Evolutionary conservation across 441 rosid species (phyloP).

Genomic region (Pelargonium fulgidum): DNA sequence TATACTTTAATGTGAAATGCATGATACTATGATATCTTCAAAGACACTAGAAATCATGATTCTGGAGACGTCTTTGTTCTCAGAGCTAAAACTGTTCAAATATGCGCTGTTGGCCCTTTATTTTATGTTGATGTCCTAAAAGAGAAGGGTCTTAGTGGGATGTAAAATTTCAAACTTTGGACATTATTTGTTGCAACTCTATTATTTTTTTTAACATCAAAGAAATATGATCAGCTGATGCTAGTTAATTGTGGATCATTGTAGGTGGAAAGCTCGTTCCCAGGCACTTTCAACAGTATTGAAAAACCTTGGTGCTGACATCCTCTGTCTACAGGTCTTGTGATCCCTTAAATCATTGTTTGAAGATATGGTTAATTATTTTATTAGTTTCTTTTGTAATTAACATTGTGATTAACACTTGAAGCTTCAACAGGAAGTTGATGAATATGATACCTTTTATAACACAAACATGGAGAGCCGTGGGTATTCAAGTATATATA

Average conservation of each 20-base stretch:
- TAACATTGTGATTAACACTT: constrained; percentile 21
- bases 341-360: background rate
- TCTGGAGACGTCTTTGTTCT: background rate
- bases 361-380: background rate
- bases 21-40: background rate
- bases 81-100: no score
- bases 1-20: background rate
- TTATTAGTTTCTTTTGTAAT: background rate
- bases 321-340: constrained; percentile 80
- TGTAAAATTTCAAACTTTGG: background rate
- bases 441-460: constrained; percentile 70
- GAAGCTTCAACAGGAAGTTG: constrained; percentile 65
- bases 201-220: background rate
- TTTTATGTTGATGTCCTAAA: background rate
- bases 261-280: constrained; percentile 90
- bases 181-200: background rate
- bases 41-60: background rate
- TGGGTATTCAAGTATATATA: constrained; percentile 69
- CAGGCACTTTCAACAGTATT: constrained; percentile 60
- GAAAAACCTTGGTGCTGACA: constrained; percentile 50
- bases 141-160: background rate
- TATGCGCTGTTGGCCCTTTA: background rate
- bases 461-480: constrained; percentile 45
- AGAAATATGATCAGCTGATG: background rate
- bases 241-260: constrained; percentile 16